phyloP scores from a whole-genome alignment of 208 protist genomes.

The Leishmania gerbilli region DNA sequence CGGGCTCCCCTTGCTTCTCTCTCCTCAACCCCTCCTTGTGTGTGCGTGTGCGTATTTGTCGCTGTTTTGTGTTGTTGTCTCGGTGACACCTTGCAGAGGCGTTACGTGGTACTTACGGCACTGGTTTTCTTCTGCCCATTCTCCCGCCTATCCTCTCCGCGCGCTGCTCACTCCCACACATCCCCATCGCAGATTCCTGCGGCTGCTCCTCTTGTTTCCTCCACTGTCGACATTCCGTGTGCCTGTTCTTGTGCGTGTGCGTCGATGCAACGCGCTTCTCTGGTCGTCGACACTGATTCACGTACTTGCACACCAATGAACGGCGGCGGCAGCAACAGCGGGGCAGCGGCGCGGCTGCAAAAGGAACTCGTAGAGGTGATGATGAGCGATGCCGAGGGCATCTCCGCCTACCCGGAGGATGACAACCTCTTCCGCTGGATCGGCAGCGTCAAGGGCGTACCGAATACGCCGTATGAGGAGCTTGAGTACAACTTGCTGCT shows the following conservation, averaged over 20 bases:
- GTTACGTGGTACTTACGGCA: background rate
- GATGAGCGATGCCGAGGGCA: conserved; percentile 82
- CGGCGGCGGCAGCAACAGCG: conserved; percentile 31
- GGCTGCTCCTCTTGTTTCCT: background rate
- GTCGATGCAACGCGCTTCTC: background rate
- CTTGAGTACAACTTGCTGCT: conserved; percentile 93
- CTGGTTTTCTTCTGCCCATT: background rate
- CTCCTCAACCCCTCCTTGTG: background rate
- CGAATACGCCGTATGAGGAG: conserved; percentile 91
- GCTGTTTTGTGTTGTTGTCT: background rate
- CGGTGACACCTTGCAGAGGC: background rate
- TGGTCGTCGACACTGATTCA: background rate
- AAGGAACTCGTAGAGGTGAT: conserved; percentile 95
- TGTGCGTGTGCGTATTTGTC: background rate
- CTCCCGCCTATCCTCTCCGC: background rate
- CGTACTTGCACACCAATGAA: conserved; percentile 15
- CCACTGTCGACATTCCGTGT: background rate
- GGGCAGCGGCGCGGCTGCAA: conserved; percentile 84
- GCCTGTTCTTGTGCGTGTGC: background rate
- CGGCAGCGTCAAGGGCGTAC: conserved; percentile 84
- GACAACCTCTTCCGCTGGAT: conserved; percentile 95
- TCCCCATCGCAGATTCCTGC: background rate
- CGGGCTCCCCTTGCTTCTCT: background rate
- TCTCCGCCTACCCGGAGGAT: conserved; percentile 95
- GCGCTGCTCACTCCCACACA: background rate